Conservation (phyloP, 2,329 filamentous ascomycete species). For the Fusarium austroafricanum region DNA sequence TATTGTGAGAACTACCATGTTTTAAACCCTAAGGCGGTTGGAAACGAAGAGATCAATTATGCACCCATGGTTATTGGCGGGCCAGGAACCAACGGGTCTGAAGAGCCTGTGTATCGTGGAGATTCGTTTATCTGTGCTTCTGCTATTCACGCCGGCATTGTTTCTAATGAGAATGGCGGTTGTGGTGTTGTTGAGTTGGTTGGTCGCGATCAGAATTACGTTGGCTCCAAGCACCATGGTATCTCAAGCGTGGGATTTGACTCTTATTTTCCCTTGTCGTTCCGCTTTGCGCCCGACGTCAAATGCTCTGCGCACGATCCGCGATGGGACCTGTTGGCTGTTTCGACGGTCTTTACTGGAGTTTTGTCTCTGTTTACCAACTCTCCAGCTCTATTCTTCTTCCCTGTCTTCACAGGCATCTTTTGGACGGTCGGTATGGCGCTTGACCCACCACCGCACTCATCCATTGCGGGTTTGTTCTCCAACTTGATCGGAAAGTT, state of each 20-base stretch:
- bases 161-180: slow-evolving; percentile 77
- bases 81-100: slow-evolving; percentile 57
- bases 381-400: slow-evolving; percentile 85
- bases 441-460: slow-evolving; percentile 82
- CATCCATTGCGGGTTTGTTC: slow-evolving; percentile 75
- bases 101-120: slow-evolving; percentile 77
- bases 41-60: slow-evolving; percentile 74
- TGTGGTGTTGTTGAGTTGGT: slow-evolving; percentile 84
- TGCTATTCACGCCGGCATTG: slow-evolving; percentile 84
- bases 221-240: slow-evolving; percentile 74
- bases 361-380: slow-evolving; percentile 85
- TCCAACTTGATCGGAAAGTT: slow-evolving; percentile 84
- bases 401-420: slow-evolving; percentile 80
- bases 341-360: slow-evolving; percentile 83
- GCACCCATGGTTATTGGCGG: slow-evolving; percentile 76
- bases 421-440: slow-evolving; percentile 93
- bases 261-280: slow-evolving; percentile 90
- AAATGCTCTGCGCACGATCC: slow-evolving; percentile 78
- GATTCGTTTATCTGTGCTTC: slow-evolving; percentile 90
- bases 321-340: slow-evolving; percentile 83
- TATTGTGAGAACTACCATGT: slow-evolving; percentile 74
- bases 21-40: slow-evolving; percentile 80
- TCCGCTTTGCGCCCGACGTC: slow-evolving; percentile 75
- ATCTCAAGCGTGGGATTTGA: slow-evolving; percentile 83
- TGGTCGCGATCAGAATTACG: slow-evolving; percentile 74